phyloP scores from a whole-genome alignment of 2,329 filamentous ascomycete genomes.

The Ophiocordyceps sinensis region DNA sequence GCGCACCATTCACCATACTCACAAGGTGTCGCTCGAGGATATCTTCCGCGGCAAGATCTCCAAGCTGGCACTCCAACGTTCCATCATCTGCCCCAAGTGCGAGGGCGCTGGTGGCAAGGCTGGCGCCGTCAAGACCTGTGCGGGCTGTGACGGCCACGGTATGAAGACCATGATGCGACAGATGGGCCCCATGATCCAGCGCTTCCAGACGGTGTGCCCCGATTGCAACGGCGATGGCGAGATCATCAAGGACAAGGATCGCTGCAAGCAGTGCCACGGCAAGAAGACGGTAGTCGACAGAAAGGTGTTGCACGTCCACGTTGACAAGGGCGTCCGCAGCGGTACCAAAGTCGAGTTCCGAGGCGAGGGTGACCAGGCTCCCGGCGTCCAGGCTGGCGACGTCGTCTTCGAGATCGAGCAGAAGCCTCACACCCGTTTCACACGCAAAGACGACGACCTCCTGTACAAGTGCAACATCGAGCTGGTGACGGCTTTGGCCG shows the following conservation, averaged over 20 bases:
- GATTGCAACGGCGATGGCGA: constrained; percentile 98
- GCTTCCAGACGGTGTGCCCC: constrained; percentile 97
- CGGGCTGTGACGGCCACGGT: constrained; percentile 81
- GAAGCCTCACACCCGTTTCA: constrained; percentile 94
- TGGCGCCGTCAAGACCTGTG: constrained; percentile 86
- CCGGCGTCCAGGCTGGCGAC: constrained; percentile 84
- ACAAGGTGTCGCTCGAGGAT: constrained; percentile 96
- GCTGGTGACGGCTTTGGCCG: constrained; percentile 83
- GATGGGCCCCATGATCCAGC: constrained; percentile 99
- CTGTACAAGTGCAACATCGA: constrained; percentile 95
- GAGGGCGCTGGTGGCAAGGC: constrained; percentile 93
- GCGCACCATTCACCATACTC: constrained; percentile 91
- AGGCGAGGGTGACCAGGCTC: constrained; percentile 91
- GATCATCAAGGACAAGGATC: constrained; percentile 91
- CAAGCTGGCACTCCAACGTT: constrained; percentile 93
- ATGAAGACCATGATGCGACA: constrained; percentile 99
- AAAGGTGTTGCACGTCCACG: constrained; percentile 95
- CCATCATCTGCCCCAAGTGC: constrained; percentile 90
- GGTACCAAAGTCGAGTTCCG: constrained; percentile 96
- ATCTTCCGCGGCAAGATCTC: constrained; percentile 97
- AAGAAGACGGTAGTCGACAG: constrained; percentile 98
- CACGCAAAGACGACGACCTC: constrained; percentile 89
- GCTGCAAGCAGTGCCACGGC: constrained; percentile 89
- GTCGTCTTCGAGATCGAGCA: constrained; percentile 98
- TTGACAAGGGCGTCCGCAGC: constrained; percentile 84